phyloP scores from a whole-genome alignment of 2,329 filamentous ascomycete genomes.

The Rhytidhysteron rufulum region DNA sequence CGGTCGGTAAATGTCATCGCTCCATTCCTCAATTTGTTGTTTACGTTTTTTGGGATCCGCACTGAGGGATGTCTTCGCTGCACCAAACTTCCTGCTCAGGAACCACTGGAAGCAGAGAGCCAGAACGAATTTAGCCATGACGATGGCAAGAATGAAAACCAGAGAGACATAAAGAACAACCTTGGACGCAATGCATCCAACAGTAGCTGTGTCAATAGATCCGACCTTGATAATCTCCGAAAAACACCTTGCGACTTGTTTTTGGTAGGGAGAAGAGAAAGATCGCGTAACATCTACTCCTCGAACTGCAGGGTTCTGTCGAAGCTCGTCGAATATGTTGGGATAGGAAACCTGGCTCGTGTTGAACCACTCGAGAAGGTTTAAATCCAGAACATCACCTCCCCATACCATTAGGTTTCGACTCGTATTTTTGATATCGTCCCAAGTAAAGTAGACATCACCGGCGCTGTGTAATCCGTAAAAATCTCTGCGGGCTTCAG shows the following conservation, averaged over 20 bases:
- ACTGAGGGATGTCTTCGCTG: slow-evolving; percentile 76
- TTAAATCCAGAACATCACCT: slow-evolving; percentile 84
- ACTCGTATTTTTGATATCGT: slow-evolving; percentile 82
- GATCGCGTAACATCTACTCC: slow-evolving; percentile 87
- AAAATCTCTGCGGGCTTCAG: slow-evolving; percentile 65
- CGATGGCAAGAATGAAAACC: slow-evolving; percentile 86
- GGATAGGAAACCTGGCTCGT: slow-evolving; percentile 72
- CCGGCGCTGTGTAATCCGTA: slow-evolving; percentile 69
- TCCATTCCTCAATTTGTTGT: slow-evolving; percentile 96
- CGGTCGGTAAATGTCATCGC: slow-evolving; percentile 92
- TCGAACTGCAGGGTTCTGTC: slow-evolving; percentile 65
- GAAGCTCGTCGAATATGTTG: slow-evolving; percentile 72
- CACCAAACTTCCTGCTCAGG: slow-evolving; percentile 78
- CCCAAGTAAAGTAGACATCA: slow-evolving; percentile 95
- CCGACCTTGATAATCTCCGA: slow-evolving; percentile 94
- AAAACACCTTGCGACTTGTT: slow-evolving; percentile 79
- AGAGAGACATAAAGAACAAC: slow-evolving; percentile 94
- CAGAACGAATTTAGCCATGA: slow-evolving; percentile 79
- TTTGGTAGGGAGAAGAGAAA: slow-evolving; percentile 75
- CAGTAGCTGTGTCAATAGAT: slow-evolving; percentile 89
- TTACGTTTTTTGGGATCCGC: slow-evolving; percentile 77
- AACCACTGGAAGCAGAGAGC: slow-evolving; percentile 97
- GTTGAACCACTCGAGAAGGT: slow-evolving; percentile 90
- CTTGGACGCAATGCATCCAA: slow-evolving; percentile 95
- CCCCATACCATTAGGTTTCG: slow-evolving; percentile 94